Base-by-base conservation (phyloP, 768 basidiomycete species). In the Pleurotus pulmonarius region DNA sequence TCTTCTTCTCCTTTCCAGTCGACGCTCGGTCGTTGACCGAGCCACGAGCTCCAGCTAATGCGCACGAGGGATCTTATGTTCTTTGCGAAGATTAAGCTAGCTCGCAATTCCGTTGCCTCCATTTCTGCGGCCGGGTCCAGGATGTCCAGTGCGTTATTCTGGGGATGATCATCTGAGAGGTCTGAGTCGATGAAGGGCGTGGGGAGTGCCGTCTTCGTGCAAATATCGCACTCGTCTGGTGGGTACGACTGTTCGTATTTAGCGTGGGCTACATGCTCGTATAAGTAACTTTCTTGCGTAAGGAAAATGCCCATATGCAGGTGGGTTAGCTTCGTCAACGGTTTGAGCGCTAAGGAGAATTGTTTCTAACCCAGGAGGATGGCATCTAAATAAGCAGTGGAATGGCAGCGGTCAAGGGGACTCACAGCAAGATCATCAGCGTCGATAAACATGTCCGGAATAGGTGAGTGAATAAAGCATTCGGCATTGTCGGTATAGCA, bases 251-350 rank as follows among this genome's bases (percentile, higher is more conserved):
- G 49, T 8, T 58, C 61, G 49, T 60, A 55, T 29, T 51, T n/a
- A 9, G 44, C 53, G 48, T 85, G 83, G 41, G 63, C 65, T 49
- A 80, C 66, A 59, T 85, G 83, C 4, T 69, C 53, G 55, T 77
- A 72, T 16, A 86, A 65, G 56, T 85, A 66, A 40, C 69, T 69
- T 24, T 80, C 76, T 51, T 79, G 74, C 0, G 86, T 88, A 16
- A 89, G 78, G 63, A 82, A 84, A 46, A 88, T 70, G 0, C 87
- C 87, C 18, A 89, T 70, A 60, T 81, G 79, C 13, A 89, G 73
- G 56, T 78, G 67, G 13, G 70, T 65, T 8, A 88, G 73, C 9
- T 72, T 70, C 46, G 63, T 68, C 9, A 88, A 73, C 15, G 81
- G 71, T 59, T 67, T 68, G 16, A 86, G 66, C n/a, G 73, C 73